Conservation (phyloP, 2,329 filamentous ascomycete species). For the Paraphoma chrysanthemicola region DNA sequence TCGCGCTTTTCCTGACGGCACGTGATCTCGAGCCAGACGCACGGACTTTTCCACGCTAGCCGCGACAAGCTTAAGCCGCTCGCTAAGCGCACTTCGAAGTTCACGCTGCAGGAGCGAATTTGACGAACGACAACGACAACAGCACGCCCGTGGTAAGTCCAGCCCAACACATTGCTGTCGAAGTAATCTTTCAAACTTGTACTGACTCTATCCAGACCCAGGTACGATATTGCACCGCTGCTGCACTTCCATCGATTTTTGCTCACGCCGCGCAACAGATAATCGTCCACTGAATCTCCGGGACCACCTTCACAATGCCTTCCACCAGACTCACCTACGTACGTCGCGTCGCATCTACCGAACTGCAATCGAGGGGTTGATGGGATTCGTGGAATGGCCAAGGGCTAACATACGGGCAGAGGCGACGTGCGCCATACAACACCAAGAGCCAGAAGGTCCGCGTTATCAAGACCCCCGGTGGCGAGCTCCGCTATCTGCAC, state of each 20-base stretch:
- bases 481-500: constrained; percentile 94
- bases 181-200: constrained; percentile 6
- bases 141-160: constrained; percentile 44
- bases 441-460: constrained; percentile 97
- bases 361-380: background rate
- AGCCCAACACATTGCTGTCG: constrained; percentile 19
- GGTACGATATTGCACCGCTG: constrained; percentile 28
- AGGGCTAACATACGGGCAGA: constrained; percentile 52
- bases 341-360: constrained; percentile 43
- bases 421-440: constrained; percentile 79
- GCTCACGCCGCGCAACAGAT: constrained; percentile 38
- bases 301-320: constrained; percentile 58
- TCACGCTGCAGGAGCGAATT: background rate
- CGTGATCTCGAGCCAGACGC: constrained; percentile 3
- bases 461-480: constrained; percentile 79
- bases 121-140: constrained; percentile 7
- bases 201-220: constrained; percentile 28
- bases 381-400: background rate
- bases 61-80: background rate
- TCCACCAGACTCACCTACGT: constrained; percentile 64
- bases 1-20: constrained; percentile 20
- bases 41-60: no score
- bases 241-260: constrained; percentile 11
- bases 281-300: constrained; percentile 40
- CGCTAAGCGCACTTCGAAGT: background rate